Percentiles rank a stretch among this genome's conserved stretches.
phyloP scores from a whole-genome alignment of 1,284 basidiomycete genomes.

The Fomitopsis betulina region DNA sequence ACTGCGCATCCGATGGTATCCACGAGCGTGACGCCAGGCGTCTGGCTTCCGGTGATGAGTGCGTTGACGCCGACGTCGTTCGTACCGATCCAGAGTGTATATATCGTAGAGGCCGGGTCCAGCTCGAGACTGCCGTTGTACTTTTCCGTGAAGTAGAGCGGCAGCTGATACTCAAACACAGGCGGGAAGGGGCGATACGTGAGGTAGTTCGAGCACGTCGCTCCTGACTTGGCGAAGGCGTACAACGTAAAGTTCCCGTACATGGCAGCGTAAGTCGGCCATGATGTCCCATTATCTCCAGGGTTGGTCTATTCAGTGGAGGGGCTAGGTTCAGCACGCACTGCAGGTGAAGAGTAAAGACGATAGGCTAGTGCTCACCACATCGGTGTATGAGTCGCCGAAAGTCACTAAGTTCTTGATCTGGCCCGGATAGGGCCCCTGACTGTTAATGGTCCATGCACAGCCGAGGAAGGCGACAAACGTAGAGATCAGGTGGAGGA shows the following conservation, averaged over 20 bases:
- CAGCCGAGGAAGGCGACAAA: conserved; percentile 1
- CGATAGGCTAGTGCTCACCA: conserved; percentile 13
- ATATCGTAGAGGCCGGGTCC: conserved; percentile 32
- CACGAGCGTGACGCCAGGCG: conserved; percentile 34
- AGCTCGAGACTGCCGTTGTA: conserved; percentile 20
- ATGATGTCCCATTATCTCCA: conserved; percentile 29
- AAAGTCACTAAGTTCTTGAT: conserved; percentile 42
- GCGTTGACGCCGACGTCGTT: conserved; percentile 37
- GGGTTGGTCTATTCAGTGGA: not conserved
- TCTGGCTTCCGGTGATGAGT: conserved; percentile 28
- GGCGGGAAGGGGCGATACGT: conserved; percentile 33
- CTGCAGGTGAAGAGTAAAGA: no score
- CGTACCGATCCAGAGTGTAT: conserved; percentile 44
- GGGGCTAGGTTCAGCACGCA: not conserved
- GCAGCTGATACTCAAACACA: conserved; percentile 33
- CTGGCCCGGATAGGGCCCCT: conserved; percentile 25
- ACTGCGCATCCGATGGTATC: conserved; percentile 34
- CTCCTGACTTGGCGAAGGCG: conserved; percentile 36
- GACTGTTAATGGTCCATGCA: not conserved
- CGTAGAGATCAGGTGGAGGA: conserved; percentile 2
- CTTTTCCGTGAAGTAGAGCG: conserved; percentile 28
- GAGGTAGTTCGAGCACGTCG: conserved; percentile 36
- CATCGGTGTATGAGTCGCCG: conserved; percentile 44
- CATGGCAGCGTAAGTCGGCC: conserved; percentile 34
- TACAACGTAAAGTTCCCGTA: conserved; percentile 32